Evolutionary conservation across 495 filamentous ascomycete species (phyloP).

Genomic region (Trichocladium uniseriatum): DNA sequence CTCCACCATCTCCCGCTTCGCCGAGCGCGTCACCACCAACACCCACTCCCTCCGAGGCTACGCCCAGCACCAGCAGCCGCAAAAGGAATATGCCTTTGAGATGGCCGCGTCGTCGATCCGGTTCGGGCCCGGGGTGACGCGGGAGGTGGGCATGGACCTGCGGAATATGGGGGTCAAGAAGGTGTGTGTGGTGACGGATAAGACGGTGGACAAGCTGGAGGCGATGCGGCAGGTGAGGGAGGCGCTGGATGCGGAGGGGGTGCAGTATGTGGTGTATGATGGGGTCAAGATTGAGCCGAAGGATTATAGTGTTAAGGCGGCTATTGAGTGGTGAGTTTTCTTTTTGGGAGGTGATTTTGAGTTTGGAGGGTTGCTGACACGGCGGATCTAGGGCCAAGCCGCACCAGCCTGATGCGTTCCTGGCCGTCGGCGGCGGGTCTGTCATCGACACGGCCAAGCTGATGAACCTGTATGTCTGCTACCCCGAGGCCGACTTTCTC

Average conservation of each 20-base stretch:
- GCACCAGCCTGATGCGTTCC: constrained; percentile 73
- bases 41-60: constrained; percentile 30
- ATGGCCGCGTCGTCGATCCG: constrained; percentile 93
- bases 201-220: constrained; percentile 63
- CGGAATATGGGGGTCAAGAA: constrained; percentile 77
- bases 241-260: constrained; percentile 62
- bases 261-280: constrained; percentile 72
- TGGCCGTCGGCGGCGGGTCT: constrained; percentile 81
- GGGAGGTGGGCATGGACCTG: constrained; percentile 98
- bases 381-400: constrained; percentile 71
- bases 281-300: constrained; percentile 80
- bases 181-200: constrained; percentile 86
- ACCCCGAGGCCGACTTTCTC: constrained; percentile 80
- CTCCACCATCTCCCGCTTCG: constrained; percentile 29
- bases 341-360: no score
- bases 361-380: no score
- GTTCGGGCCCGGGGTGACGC: constrained; percentile 86
- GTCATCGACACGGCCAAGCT: constrained; percentile 97
- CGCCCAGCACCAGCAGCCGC: constrained; percentile 61
- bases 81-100: constrained; percentile 97
- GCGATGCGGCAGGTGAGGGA: constrained; percentile 80
- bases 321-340: neutral
- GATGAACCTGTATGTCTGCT: constrained; percentile 91
- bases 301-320: constrained; percentile 44
- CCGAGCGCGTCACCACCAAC: constrained; percentile 7